Base-by-base conservation (phyloP, 2,329 filamentous ascomycete species). In the Aspergillus phoenicis region DNA sequence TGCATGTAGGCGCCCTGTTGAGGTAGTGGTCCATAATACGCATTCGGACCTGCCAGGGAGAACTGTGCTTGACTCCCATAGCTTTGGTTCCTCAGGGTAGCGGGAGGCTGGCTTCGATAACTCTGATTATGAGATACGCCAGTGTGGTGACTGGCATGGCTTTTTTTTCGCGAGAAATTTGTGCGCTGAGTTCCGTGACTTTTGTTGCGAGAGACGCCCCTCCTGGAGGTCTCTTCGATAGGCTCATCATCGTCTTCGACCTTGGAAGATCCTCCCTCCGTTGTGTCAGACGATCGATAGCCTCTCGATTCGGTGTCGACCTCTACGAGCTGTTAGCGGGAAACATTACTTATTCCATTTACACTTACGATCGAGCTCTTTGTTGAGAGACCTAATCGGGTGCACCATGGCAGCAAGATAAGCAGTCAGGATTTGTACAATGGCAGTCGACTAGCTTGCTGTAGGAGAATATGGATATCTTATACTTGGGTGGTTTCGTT, bases 1-100 rank as follows among this genome's bases (percentile, higher is more conserved):
- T 59, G 39, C 8, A 67, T 20, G 8, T 67, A 67, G 13, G 53
- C 39, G 2, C 53, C 53, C 8, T 45, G 43, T 5, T 30, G 30
- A 10, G 53, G 39, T 5, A 39, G 10, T 17, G 53, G 26, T 11
- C 24, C 53, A 10, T 45, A 45, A 26, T 36, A 56, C 13, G 53
- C 38, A 43, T n/a, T 56, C 15, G 15, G 26, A 8, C 53, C 53
- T 7, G 53, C 53, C 13, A 56, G 13, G 2, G 53, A 56, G 5
- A 56, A 56, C 11, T 28, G 39, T 2, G 47, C 24, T n/a, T 51
- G 47, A 17, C 24, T 51, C 4, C 26, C 47, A 8, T 30, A 17
- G 10, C 47, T 51, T 11, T 30, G 26, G 24, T 51, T 30, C 11
- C 26, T 28, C 8, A 51, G 17, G 1, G 47, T 30, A 11, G 33